Base-by-base conservation (phyloP, 495 filamentous ascomycete genomes). In the Aspergillus olivimuriae region DNA sequence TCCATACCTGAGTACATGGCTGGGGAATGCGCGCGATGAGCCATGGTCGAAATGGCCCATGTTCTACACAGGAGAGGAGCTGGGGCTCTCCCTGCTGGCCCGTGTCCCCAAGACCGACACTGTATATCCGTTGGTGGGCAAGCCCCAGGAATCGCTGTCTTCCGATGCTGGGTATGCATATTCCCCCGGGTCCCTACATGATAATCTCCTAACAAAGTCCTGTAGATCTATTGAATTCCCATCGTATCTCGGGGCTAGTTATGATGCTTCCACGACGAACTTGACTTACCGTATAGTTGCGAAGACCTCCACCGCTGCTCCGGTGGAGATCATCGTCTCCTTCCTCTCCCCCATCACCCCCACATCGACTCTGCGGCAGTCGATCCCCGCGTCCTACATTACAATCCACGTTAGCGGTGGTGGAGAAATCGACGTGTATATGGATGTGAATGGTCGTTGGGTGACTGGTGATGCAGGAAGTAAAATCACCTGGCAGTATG, bases 11-110 rank as follows among this genome's bases (percentile, higher is more conserved):
- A 94, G 86, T 53, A 85, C 89, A 10, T 95, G 90, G 89, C 62
- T 94, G 39, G 75, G 74, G 9, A 76, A 83, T 67, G 87, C 88
- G 24, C 78, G 91, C 36, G 80, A 84, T 11, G 72, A 69, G 15
- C 91, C 91, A n/a, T 97, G 91, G 90, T 75, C 79, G 24, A 79
- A 80, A 60, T 97, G 91, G 90, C 91, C 90, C 20, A 94, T 94
- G 48, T 97, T 97, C 60, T 97, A 84, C 73, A 94, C 87, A 11
- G 89, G 91, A 15, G 75, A 83, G 56, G 78, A 90, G 73, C 61
- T 95, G 46, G 91, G 91, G 12, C 84, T 95, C 47, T 81, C 82
- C 0, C 62, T 94, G 46, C 76, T 95, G 58, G 89, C 86, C 32
- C 78, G 83, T 20, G 71, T 94, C 2, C 84, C 87, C 4, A 75